Evolutionary conservation across 2,329 filamentous ascomycete species (phyloP), one percentile per base, ranked within the genome.

Genomic region (Claviceps sp.): DNA sequence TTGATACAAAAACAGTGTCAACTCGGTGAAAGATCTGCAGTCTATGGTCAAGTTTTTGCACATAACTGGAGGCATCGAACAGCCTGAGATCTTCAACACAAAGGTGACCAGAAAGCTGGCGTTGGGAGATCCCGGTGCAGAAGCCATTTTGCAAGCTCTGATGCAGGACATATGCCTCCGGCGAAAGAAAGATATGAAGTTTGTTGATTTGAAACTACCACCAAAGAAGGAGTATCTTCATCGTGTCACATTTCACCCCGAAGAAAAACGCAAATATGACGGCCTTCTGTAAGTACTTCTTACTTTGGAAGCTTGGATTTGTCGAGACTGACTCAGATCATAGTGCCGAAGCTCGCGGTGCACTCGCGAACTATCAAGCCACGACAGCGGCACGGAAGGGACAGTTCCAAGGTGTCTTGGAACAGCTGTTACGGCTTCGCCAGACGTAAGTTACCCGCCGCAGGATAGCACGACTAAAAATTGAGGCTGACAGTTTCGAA

Each of bases 131-230:
- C 64, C 69, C 1, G 70, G 74, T 37, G 84, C 82, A 13, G 81
- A 81, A 47, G 66, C 75, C 11, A 70, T 91, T 3, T 74, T 94
- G 3, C 85, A 91, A 61, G 76, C 81, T 5, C 74, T 95, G 45
- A 90, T 95, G 81, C 75, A 76, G n/a, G 82, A 85, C 18, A 77
- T 95, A 47, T 93, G 86, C 60, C 73, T 95, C 22, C 79, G 89
- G 40, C 80, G 89, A 40, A 85, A 82, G 65, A 95, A 95, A 64
- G 84, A 91, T 52, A 95, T 95, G 88, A 76, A 77, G 5, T 95
- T 94, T 61, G 78, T 95, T 50, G 87, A 95, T 58, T 71, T 95
- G 20, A 85, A 82, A 55, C 73, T 95, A 8, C 88, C 89, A 0
- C 73, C 81, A 14, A 81, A 94, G 61, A 84, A 81, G 1, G 88